Conservation (phyloP, 495 filamentous ascomycete genomes). For the Xylaria nigripes region DNA sequence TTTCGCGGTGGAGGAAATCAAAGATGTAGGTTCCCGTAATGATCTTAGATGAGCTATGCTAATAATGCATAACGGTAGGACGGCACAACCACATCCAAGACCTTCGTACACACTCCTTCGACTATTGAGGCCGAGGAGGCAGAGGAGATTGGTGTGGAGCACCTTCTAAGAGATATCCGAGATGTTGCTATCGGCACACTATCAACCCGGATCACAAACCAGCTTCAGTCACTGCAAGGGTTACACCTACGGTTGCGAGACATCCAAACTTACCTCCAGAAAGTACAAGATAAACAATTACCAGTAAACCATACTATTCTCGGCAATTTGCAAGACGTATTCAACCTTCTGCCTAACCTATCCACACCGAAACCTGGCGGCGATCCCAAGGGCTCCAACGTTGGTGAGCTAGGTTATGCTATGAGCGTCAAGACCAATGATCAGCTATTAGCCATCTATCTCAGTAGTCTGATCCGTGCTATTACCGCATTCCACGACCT, state of each 20-base stretch:
- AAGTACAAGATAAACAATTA: conserved; percentile 83
- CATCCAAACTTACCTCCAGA: conserved; percentile 90
- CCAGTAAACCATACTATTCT: conserved; percentile 97
- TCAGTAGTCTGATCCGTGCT: conserved; percentile 90
- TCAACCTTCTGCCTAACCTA: conserved; percentile 95
- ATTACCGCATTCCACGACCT: conserved; percentile 99
- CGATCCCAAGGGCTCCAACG: conserved; percentile 48
- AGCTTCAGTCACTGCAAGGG: conserved; percentile 94
- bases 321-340: conserved; percentile 95
- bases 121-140: conserved; percentile 99
- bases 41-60: conserved; percentile 7
- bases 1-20: conserved; percentile 99
- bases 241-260: conserved; percentile 91
- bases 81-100: conserved; percentile 92
- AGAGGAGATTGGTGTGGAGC: conserved; percentile 97
- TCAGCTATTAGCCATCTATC: conserved; percentile 95
- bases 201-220: conserved; percentile 92
- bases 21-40: conserved; percentile 63
- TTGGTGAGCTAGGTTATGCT: conserved; percentile 78
- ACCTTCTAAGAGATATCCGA: conserved; percentile 93
- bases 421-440: conserved; percentile 99
- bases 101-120: conserved; percentile 97
- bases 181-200: conserved; percentile 98
- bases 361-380: conserved; percentile 64
- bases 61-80: conserved; percentile 52